Evolutionary conservation across 2,329 filamentous ascomycete genomes (phyloP).

Genomic region (Trichoderma breve): DNA sequence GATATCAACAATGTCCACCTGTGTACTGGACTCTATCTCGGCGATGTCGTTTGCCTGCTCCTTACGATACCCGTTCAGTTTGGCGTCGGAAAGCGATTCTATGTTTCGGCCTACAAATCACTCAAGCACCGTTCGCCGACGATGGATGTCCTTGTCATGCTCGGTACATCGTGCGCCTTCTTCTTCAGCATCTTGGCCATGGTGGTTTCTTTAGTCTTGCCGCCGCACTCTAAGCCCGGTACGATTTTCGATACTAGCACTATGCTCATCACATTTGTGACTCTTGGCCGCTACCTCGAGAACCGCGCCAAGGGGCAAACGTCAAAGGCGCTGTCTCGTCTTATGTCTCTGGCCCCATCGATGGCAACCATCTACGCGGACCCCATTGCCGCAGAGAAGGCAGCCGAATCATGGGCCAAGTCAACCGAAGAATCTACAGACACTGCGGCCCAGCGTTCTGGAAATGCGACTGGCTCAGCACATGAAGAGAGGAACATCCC

Average conservation of each 20-base stretch:
- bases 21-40: conserved; percentile 77
- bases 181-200: conserved; percentile 91
- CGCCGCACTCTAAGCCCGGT: conserved; percentile 74
- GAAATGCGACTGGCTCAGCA: conserved; percentile 52
- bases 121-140: conserved; percentile 87
- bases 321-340: conserved; percentile 83
- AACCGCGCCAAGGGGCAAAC: conserved; percentile 96
- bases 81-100: conserved; percentile 92
- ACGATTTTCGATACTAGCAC: conserved; percentile 97
- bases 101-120: conserved; percentile 89
- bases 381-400: conserved; percentile 88
- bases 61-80: conserved; percentile 95
- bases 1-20: conserved; percentile 72
- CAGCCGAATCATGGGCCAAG: conserved; percentile 70
- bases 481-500: conserved; percentile 85
- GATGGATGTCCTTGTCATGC: conserved; percentile 94
- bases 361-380: conserved; percentile 97
- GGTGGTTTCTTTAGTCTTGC: conserved; percentile 72
- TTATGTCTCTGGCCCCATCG: conserved; percentile 94
- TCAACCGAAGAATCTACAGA: conserved; percentile 32
- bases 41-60: conserved; percentile 77
- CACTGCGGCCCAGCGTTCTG: conserved; percentile 40
- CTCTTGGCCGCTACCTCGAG: conserved; percentile 85
- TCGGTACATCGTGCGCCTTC: conserved; percentile 93
- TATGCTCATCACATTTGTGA: conserved; percentile 97